phyloP scores from a whole-genome alignment of 2,329 filamentous ascomycete species.

The Penicillium sp. region DNA sequence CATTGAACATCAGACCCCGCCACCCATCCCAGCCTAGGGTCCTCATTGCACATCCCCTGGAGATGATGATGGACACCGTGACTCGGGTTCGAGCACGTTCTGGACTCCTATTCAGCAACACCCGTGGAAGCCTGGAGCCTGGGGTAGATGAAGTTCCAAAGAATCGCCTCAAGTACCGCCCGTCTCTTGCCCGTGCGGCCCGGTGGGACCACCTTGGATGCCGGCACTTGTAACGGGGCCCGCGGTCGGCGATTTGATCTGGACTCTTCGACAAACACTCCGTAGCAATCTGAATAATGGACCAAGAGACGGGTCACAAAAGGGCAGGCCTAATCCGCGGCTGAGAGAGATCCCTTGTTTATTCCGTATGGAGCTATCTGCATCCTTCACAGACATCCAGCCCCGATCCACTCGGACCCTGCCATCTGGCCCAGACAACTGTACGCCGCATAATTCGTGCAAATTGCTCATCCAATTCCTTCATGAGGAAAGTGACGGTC shows the following conservation, averaged over 20 bases:
- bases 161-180: background rate
- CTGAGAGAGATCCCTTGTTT: background rate
- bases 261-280: background rate
- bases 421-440: background rate
- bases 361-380: background rate
- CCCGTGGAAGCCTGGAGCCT: too few relatives aligned
- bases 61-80: slow-evolving; percentile 1
- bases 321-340: background rate
- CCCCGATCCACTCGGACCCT: background rate
- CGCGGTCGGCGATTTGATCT: background rate
- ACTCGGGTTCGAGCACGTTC: background rate
- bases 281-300: background rate
- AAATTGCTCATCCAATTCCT: background rate
- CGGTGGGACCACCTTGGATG: background rate
- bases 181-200: background rate
- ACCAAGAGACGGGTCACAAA: background rate
- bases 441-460: background rate
- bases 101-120: too few relatives aligned
- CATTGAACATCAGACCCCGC: background rate
- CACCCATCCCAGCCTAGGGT: background rate
- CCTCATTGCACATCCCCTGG: background rate
- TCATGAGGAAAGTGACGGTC: background rate
- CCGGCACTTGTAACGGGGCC: background rate
- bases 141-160: slow-evolving; percentile 7
- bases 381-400: background rate